Evolutionary conservation across 345 rosid genomes (phyloP).

Genomic region (Ceriops tagal): DNA sequence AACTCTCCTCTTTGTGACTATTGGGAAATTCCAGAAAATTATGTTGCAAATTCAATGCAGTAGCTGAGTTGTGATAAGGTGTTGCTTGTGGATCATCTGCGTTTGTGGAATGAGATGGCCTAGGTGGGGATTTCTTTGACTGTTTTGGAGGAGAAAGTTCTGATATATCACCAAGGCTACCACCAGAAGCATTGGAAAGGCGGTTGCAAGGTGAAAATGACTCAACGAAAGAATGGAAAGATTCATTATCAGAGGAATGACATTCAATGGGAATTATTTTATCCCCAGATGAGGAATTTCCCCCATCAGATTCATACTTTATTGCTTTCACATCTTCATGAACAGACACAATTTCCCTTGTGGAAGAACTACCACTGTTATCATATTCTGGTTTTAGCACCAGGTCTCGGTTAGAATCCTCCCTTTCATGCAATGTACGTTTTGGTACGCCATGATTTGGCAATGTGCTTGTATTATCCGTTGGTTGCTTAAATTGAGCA

Average conservation of each 20-base stretch:
- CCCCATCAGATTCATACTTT: constrained; percentile 41
- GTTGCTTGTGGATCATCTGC: constrained; percentile 9
- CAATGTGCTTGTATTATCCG: constrained; percentile 21
- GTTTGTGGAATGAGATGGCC: constrained; percentile 14
- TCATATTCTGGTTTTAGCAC: constrained; percentile 35
- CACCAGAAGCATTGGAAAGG: constrained; percentile 64
- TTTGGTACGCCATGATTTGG: constrained; percentile 14
- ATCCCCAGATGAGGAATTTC: constrained; percentile 27
- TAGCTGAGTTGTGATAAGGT: background rate
- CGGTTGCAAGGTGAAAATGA: constrained; percentile 46
- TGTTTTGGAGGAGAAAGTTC: constrained; percentile 31
- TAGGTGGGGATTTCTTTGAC: constrained; percentile 22
- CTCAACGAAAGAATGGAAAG: constrained; percentile 74
- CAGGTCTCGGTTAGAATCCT: constrained; percentile 28
- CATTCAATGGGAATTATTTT: constrained; percentile 33
- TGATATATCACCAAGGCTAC: constrained; percentile 34
- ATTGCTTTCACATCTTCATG: constrained; percentile 41
- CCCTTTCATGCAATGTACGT: constrained; percentile 23
- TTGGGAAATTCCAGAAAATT: constrained; percentile 9
- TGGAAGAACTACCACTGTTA: constrained; percentile 51
- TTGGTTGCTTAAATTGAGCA: constrained; percentile 24
- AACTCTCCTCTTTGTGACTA: background rate
- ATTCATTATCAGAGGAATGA: constrained; percentile 69
- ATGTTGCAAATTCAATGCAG: background rate
- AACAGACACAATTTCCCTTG: constrained; percentile 64